Conservation (phyloP, 164 flowering plant species). For the Berberis thunbergii region DNA sequence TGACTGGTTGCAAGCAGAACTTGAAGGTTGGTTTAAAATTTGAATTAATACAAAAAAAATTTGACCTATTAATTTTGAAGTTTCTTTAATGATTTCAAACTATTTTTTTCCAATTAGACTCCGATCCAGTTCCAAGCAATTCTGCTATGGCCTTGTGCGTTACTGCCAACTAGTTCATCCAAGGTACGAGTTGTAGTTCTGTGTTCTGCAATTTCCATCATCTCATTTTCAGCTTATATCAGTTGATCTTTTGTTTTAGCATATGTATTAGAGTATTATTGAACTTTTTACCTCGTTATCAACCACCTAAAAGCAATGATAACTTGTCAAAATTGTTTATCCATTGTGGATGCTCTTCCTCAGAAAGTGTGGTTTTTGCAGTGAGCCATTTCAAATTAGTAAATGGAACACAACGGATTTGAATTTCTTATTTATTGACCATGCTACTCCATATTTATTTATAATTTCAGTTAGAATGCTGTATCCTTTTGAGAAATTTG, state of each 20-base stretch:
- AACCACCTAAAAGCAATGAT: no score
- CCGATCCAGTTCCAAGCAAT: neutral
- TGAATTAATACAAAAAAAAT: neutral
- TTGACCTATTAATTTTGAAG: neutral
- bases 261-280: neutral
- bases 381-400: no score
- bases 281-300: no score
- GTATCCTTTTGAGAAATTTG: no score
- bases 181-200: slow-evolving; percentile 2
- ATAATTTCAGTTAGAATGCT: no score
- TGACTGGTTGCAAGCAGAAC: slow-evolving; percentile 54
- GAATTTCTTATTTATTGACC: no score
- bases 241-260: neutral
- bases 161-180: neutral
- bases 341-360: no score
- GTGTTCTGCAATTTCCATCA: neutral
- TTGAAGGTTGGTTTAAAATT: slow-evolving; percentile 29
- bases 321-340: no score
- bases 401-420: no score
- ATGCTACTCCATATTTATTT: no score
- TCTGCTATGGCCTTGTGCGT: slow-evolving; percentile 5
- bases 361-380: no score
- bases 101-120: neutral
- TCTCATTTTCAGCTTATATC: neutral
- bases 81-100: neutral